Percentiles rank a stretch among this genome's conserved stretches.
phyloP scores from a whole-genome alignment of 2,329 filamentous ascomycete genomes.

The Penicillium sp. region DNA sequence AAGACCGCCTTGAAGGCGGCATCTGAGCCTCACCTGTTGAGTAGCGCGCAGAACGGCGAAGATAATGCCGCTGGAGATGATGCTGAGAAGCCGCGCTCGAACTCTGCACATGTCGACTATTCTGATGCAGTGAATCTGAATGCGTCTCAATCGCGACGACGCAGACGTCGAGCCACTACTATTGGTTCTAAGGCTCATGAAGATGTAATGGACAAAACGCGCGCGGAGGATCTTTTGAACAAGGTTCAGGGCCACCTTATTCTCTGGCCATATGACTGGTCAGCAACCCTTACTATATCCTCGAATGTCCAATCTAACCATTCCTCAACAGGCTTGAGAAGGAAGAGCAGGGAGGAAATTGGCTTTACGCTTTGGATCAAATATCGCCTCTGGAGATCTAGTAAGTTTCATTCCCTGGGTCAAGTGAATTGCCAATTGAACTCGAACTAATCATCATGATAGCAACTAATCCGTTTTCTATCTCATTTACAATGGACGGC shows the following conservation, averaged over 20 bases:
- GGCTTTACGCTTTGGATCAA: constrained; percentile 94
- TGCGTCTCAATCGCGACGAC: constrained; percentile 35
- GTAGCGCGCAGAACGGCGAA: constrained; percentile 26
- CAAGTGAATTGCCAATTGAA: background rate
- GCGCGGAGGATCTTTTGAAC: constrained; percentile 77
- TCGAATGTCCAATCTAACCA: constrained; percentile 8
- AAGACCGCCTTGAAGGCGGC: constrained; percentile 39
- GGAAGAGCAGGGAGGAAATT: constrained; percentile 90
- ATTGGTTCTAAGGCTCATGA: constrained; percentile 58
- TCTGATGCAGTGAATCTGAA: constrained; percentile 43
- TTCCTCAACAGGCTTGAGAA: constrained; percentile 62
- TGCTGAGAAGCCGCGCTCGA: constrained; percentile 32
- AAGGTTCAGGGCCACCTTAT: constrained; percentile 87
- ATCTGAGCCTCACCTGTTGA: constrained; percentile 27
- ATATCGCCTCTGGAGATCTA: constrained; percentile 97
- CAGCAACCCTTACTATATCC: constrained; percentile 23
- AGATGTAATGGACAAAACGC: constrained; percentile 70
- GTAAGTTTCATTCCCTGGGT: constrained; percentile 29
- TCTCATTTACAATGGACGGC: constrained; percentile 13
- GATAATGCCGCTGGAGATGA: constrained; percentile 29
- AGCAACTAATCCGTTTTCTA: constrained; percentile 28
- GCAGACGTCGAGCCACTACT: constrained; percentile 46
- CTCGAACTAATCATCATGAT: constrained; percentile 16
- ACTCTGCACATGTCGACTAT: constrained; percentile 35
- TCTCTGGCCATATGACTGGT: constrained; percentile 92